Base-by-base conservation (phyloP, 768 basidiomycete genomes). In the Obba rivulosa region DNA sequence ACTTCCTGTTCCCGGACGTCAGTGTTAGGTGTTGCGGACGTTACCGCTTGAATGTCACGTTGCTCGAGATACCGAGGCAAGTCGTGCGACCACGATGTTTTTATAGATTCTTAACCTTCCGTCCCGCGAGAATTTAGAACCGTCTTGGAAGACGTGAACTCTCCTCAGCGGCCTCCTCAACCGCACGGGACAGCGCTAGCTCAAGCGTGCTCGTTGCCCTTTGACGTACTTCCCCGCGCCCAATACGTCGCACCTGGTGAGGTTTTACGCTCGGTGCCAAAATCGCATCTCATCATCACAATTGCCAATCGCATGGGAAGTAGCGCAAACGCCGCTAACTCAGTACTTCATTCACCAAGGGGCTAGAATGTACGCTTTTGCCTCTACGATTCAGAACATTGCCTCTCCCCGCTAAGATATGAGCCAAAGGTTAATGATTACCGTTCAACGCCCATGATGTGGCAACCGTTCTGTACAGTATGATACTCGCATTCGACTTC, bases 1-100 rank as follows among this genome's bases (percentile, higher is more conserved):
- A 87, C 65, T 93, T 96, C 59, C 68, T 92, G 46, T 96, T 94
- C 60, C 85, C 92, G 7, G 92, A 96, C 66, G 89, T 90, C 58
- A 91, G 89, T 62, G 80, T 95, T 48, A 79, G 89, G 16, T 78
- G 78, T 71, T 74, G 79, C 21, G 92, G 92, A 8, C 77, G 74
- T 16, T 96, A 84, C 68, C 79, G 81, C 59, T 73, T 94, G 46
- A 79, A 81, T 44, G 75, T 92, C 46, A 82, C 78, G 43, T 73
- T 94, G 44, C 72, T 89, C 65, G 77, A 79, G 60, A 78, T 89
- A 58, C 83, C 83, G 57, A 80, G 79, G 92, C 83, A 71, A 77
- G 83, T 71, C 13, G 31, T n/a, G 18, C n/a, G 28, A 35, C 37
- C 31, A 10, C 16, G 2, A 9, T 3, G 8, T 4, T n/a, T 10